Conservation (phyloP, 108 stramenopile genomes). For the Conticribra guillardii region DNA sequence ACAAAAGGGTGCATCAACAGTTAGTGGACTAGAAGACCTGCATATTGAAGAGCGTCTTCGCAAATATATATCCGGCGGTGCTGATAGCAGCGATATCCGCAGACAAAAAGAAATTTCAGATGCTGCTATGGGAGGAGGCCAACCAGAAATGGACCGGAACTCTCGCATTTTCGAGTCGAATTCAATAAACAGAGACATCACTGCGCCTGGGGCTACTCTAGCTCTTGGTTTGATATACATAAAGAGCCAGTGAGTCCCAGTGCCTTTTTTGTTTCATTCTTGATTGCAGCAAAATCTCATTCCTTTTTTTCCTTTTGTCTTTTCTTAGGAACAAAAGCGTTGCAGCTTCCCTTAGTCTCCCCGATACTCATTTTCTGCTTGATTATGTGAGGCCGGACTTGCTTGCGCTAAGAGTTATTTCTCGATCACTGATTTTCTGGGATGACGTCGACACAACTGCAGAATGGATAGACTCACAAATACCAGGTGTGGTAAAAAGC, state of each 20-base stretch:
- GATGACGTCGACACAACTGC: slow-evolving; percentile 78
- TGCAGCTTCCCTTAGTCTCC: slow-evolving; percentile 83
- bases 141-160: slow-evolving; percentile 69
- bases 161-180: slow-evolving; percentile 89
- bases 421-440: slow-evolving; percentile 93
- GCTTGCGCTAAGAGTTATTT: slow-evolving; percentile 89
- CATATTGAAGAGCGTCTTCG: slow-evolving; percentile 93
- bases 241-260: slow-evolving; percentile 73
- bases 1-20: slow-evolving; percentile 45
- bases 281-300: not conserved
- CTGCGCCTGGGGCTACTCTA: slow-evolving; percentile 94
- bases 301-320: slow-evolving; percentile 3
- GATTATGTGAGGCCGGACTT: slow-evolving; percentile 95
- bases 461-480: slow-evolving; percentile 83
- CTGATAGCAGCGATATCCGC: slow-evolving; percentile 57
- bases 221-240: slow-evolving; percentile 94
- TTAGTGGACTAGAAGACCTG: slow-evolving; percentile 88
- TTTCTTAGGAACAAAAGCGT: slow-evolving; percentile 71
- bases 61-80: slow-evolving; percentile 84
- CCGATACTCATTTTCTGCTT: slow-evolving; percentile 92
- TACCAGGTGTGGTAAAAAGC: slow-evolving; percentile 72
- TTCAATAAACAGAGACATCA: slow-evolving; percentile 92
- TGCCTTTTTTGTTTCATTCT: not conserved
- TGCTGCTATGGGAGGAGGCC: slow-evolving; percentile 9
- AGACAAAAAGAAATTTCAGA: slow-evolving; percentile 51